Percentiles rank a stretch among this genome's conserved stretches.
phyloP scores from a whole-genome alignment of 148 eudicot species.

The Vaccinium corymbosum region DNA sequence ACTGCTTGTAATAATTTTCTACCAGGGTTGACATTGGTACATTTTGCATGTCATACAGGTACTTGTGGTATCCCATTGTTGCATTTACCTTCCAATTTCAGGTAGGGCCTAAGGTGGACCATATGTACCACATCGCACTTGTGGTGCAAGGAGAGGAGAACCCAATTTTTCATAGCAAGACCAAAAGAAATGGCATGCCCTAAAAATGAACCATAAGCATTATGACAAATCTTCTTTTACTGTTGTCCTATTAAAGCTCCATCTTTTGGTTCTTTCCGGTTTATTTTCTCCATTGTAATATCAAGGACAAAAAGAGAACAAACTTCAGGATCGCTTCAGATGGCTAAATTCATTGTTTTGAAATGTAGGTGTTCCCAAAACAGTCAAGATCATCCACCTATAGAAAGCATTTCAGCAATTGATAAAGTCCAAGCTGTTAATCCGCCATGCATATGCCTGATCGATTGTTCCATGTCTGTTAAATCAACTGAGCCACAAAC shows the following conservation, averaged over 20 bases:
- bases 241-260: not conserved
- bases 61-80: not conserved
- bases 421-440: not conserved
- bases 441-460: not conserved
- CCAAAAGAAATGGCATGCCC: slow-evolving; percentile 3
- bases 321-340: not conserved
- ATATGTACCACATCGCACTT: not conserved
- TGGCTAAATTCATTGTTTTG: not conserved
- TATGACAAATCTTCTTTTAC: not conserved
- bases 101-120: not conserved
- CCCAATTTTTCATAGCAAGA: not conserved
- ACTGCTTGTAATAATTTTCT: not conserved
- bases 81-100: not conserved
- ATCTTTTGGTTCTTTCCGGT: not conserved
- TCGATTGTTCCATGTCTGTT: not conserved
- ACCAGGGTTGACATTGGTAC: not conserved
- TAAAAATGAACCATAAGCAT: not conserved
- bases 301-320: not conserved
- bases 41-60: not conserved
- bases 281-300: not conserved
- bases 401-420: slow-evolving; percentile 1
- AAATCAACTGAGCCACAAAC: not conserved
- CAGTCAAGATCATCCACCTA: not conserved
- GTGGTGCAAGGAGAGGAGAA: not conserved
- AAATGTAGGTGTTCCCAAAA: not conserved